Conservation (phyloP, 192 early-diverging fungal species). For the Allomyces javanicus region DNA sequence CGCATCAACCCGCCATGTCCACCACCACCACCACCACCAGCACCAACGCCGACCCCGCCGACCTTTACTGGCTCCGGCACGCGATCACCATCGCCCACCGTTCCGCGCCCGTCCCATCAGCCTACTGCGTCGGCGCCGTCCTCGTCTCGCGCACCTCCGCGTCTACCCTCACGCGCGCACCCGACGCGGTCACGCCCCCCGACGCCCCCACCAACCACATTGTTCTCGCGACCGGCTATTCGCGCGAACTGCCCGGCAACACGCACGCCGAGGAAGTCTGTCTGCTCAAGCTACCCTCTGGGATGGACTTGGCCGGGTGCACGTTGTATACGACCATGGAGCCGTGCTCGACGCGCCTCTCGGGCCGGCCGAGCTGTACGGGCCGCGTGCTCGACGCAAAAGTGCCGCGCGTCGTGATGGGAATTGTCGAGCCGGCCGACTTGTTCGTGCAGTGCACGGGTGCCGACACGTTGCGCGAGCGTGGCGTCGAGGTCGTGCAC, state of each 20-base stretch:
- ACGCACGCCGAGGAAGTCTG: constrained; percentile 90
- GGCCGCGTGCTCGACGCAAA: neutral
- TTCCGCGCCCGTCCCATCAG: constrained; percentile 52
- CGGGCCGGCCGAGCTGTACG: neutral
- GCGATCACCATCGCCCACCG: constrained; percentile 67
- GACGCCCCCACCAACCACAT: constrained; percentile 4
- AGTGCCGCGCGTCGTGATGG: constrained; percentile 47
- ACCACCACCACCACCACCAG: too few relatives aligned
- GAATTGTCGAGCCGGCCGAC: constrained; percentile 65
- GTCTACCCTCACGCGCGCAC: neutral
- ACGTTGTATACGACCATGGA: neutral
- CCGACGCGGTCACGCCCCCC: constrained; percentile 1
- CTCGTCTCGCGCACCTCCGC: constrained; percentile 15
- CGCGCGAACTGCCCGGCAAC: constrained; percentile 86
- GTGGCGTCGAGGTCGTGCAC: constrained; percentile 56
- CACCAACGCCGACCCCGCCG: constrained; percentile 9
- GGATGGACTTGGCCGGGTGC: neutral
- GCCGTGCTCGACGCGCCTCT: neutral
- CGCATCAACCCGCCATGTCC: too few relatives aligned
- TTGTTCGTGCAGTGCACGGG: constrained; percentile 66
- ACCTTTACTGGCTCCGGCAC: constrained; percentile 53
- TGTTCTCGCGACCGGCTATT: constrained; percentile 68
- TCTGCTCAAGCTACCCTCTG: constrained; percentile 43
- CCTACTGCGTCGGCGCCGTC: constrained; percentile 88
- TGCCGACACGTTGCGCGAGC: constrained; percentile 33